Base-by-base conservation (phyloP, 164 flowering plant species). In the Brasenia schreberi region DNA sequence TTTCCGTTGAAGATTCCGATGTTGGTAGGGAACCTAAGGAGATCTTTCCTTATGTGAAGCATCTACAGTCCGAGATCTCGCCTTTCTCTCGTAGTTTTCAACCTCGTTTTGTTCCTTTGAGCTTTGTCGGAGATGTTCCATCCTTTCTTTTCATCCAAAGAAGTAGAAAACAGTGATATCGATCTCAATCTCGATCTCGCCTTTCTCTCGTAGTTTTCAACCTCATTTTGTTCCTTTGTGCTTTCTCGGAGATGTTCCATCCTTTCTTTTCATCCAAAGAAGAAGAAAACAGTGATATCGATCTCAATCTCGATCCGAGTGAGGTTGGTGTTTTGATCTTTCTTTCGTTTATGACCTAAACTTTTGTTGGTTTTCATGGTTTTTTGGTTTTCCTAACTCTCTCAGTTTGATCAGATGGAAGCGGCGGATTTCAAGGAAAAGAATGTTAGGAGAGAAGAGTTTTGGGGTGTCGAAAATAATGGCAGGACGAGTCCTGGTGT, bases 401-500 rank as follows among this genome's bases (percentile, higher is more conserved):
- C 11, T 49, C 9, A 5, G 10, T 49, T 49, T 49, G 16, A 49
- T 49, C 16, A 49, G 56, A 14, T 14, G 9, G 56, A 49, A 9
- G 12, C 53, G 7, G 53, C 53, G 5, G 56, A 49, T 49, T 49
- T 49, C 16, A 49, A 49, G 56, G 56, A 49, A 14, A 49, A 49
- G 56, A 49, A 2, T 14, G 56, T 49, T 14, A 14, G 10, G 12
- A 9, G 56, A 14, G 56, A 49, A 14, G 56, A 49, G 56, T 49
- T 9, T 49, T 49, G 56, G 56, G 56, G 56, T 1, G 56, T 9
- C 10, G 56, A 49, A 9, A 33, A 33, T 33, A 33, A 33, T 33
- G 56, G 56, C 5, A 49, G 56, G 56, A 49, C 7, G 56, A 49
- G 56, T 49, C 77, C 39, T 33, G 76, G 56, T 64, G 63, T 78